Percentiles rank a stretch among this genome's conserved stretches.
Conservation (phyloP, 768 basidiomycete genomes). For the Xerocomus brunneocitrinus region DNA sequence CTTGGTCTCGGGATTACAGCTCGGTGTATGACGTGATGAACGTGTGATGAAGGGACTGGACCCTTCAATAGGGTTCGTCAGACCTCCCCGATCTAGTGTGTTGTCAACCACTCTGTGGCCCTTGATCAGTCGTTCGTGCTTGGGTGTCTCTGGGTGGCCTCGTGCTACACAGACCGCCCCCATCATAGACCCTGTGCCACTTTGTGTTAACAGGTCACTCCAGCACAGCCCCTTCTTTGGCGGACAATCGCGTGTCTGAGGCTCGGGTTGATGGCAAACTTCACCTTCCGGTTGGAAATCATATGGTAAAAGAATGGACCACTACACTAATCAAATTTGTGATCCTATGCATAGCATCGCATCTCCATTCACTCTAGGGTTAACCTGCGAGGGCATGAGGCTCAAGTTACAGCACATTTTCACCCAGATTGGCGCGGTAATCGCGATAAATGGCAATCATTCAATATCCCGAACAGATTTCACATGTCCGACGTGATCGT, state of each 20-base stretch:
- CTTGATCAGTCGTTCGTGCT: background rate
- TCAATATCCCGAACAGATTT: constrained; percentile 11
- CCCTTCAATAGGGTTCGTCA: background rate
- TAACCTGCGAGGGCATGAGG: background rate
- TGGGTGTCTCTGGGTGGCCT: background rate
- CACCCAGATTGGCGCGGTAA: constrained; percentile 8
- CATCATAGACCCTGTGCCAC: background rate
- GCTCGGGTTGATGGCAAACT: background rate
- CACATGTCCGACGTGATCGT: constrained; percentile 30
- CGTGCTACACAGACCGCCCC: background rate
- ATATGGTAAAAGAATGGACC: constrained; percentile 17
- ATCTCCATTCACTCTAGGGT: background rate
- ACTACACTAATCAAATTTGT: background rate
- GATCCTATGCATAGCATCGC: background rate
- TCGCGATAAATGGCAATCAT: constrained; percentile 18
- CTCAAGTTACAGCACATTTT: background rate
- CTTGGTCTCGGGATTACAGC: background rate
- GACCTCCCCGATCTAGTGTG: background rate
- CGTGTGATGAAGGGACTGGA: constrained; percentile 6
- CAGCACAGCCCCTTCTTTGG: constrained; percentile 5
- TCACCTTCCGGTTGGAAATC: constrained; percentile 1
- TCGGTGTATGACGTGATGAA: constrained; percentile 9
- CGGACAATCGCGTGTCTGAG: background rate
- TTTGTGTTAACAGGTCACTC: background rate
- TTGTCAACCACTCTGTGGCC: background rate